Conservation (phyloP, 495 filamentous ascomycete species). For the Hypoxylon perforatum region DNA sequence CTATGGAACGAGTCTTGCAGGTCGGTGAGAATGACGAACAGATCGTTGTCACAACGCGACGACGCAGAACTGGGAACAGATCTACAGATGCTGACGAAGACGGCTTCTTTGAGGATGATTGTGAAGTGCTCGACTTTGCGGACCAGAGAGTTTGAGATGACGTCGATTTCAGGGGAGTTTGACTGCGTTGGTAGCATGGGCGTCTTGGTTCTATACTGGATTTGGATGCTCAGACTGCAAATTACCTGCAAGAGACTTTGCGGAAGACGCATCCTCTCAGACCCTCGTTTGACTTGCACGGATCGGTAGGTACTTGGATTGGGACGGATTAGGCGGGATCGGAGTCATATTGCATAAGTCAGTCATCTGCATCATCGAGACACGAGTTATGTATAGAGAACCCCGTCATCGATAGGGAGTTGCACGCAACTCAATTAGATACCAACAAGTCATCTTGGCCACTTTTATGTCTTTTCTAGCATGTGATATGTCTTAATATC, state of each 20-base stretch:
- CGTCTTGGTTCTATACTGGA: slow-evolving; percentile 33
- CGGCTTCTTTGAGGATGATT: slow-evolving; percentile 95
- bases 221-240: slow-evolving; percentile 37
- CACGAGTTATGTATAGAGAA: slow-evolving; percentile 31
- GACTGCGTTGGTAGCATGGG: slow-evolving; percentile 27
- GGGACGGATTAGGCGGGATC: slow-evolving; percentile 1
- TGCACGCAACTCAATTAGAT: slow-evolving; percentile 44
- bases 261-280: slow-evolving; percentile 27
- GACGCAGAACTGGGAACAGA: slow-evolving; percentile 67
- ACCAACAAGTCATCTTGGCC: slow-evolving; percentile 37
- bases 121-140: slow-evolving; percentile 91
- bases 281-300: slow-evolving; percentile 33
- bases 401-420: slow-evolving; percentile 25
- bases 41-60: slow-evolving; percentile 81
- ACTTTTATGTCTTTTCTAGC: neutral
- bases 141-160: slow-evolving; percentile 76
- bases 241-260: slow-evolving; percentile 10
- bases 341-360: slow-evolving; percentile 45
- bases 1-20: slow-evolving; percentile 67
- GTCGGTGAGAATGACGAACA: slow-evolving; percentile 76
- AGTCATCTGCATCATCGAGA: slow-evolving; percentile 38
- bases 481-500: slow-evolving; percentile 11
- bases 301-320: slow-evolving; percentile 34
- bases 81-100: slow-evolving; percentile 68
- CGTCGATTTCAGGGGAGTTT: slow-evolving; percentile 28